Conservation (phyloP, 2,329 filamentous ascomycete species). For the Rhynchosporium graminicola region DNA sequence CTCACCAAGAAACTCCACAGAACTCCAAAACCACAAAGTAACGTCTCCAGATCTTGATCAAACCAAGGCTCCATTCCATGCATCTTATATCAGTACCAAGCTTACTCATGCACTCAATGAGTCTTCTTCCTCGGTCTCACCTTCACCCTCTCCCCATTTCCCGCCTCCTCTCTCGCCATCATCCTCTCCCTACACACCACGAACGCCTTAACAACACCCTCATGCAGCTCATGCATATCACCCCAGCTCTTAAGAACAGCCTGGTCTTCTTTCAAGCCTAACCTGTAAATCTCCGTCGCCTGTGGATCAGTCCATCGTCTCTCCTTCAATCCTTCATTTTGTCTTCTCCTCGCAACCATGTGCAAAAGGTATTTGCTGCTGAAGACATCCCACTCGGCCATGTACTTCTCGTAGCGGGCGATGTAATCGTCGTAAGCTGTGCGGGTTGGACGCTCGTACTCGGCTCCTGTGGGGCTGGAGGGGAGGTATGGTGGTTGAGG, state of each 20-base stretch:
- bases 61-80: not conserved
- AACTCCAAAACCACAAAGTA: constrained; percentile 2
- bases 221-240: constrained; percentile 60
- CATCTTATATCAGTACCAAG: not conserved
- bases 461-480: constrained; percentile 49
- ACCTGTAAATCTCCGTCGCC: constrained; percentile 59
- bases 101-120: constrained; percentile 13
- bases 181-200: constrained; percentile 50
- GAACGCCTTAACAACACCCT: constrained; percentile 59
- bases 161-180: constrained; percentile 29
- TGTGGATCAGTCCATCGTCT: constrained; percentile 46
- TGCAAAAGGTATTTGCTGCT: constrained; percentile 57
- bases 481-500: constrained; percentile 42
- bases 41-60: not conserved
- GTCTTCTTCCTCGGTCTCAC: constrained; percentile 24
- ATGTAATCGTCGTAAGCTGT: constrained; percentile 53
- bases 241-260: constrained; percentile 62
- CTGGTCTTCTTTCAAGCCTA: constrained; percentile 64
- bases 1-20: not conserved
- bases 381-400: constrained; percentile 53
- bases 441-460: constrained; percentile 45
- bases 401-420: constrained; percentile 55
- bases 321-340: constrained; percentile 40
- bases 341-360: constrained; percentile 53
- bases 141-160: constrained; percentile 4